Evolutionary conservation across 305 asterid species (phyloP).

Genomic region (Fraxinus velutina): DNA sequence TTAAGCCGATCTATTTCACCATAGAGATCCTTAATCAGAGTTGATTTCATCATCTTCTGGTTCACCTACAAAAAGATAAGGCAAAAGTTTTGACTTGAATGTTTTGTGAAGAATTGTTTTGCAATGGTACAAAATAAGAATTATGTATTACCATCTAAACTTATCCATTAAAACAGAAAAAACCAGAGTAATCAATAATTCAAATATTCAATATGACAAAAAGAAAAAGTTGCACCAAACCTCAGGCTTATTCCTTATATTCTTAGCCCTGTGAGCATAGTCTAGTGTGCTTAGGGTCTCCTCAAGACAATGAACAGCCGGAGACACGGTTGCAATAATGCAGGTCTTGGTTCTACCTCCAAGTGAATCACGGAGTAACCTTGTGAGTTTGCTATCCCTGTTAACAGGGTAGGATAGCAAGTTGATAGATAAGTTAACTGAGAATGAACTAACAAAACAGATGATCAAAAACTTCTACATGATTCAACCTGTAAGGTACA

Average conservation of each 20-base stretch:
- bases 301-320: conserved; percentile 88
- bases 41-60: conserved; percentile 74
- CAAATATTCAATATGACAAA: not conserved
- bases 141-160: not conserved
- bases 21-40: conserved; percentile 76
- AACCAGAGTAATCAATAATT: not conserved
- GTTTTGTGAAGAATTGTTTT: not conserved
- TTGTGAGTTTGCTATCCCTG: conserved; percentile 92
- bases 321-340: conserved; percentile 89
- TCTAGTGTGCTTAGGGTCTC: conserved; percentile 84
- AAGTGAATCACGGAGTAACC: conserved; percentile 82
- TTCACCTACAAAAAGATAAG: conserved; percentile 48
- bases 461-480: conserved; percentile 1
- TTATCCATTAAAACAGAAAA: not conserved
- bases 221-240: conserved; percentile 30
- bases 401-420: conserved; percentile 15
- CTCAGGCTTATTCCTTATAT: conserved; percentile 86
- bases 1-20: conserved; percentile 87
- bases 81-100: not conserved
- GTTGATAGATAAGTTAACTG: not conserved
- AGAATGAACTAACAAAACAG: conserved; percentile 2
- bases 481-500: conserved; percentile 67
- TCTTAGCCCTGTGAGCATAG: conserved; percentile 83
- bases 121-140: not conserved
- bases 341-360: conserved; percentile 95